Evolutionary conservation across 192 early-diverging fungal species (phyloP), one percentile per base, ranked within the genome.

Genomic region (Dissophora globulifera): DNA sequence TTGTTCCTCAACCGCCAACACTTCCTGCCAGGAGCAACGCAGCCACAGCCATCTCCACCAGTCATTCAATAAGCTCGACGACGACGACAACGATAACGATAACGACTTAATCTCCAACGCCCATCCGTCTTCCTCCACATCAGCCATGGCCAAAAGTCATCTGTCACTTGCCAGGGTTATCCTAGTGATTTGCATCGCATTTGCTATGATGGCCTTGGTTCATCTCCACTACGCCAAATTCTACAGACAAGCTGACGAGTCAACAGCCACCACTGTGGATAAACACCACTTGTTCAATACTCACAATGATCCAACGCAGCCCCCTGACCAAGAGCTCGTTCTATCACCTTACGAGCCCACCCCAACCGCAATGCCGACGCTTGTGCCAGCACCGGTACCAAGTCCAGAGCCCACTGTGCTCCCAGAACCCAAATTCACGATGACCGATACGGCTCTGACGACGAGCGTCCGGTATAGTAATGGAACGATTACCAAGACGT

Each of bases 161-260:
- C 27, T 65, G 22, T 26, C 70, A 23, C 35, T 62, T 1, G 62
- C 59, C 8, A 64, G 56, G 25, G 42, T 23, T 11, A 47, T 75
- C 13, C 31, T 75, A 19, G 4, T 75, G 33, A 60, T 75, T 10
- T 75, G 70, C 49, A 33, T 75, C 23, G 22, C 62, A 0, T 75
- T 47, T 13, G 56, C 58, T 45, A n/a, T 58, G 53, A 47, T 75
- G 48, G 70, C 56, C 6, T n/a, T 75, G 3, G 50, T 43, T 10
- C 62, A 75, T 58, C 46, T 65, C 13, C 70, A 75, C 29, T 75
- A 65, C 50, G 47, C 50, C 40, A 54, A 29, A 22, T 19, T 41
- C n/a, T 54, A 26, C 26, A 31, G 49, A 5, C 48, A 69, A 0
- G 45, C 23, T 46, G 41, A 33, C 22, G 63, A 47, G 13, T 4